Evolutionary conservation across 768 basidiomycete species (phyloP).

Genomic region (Stropharia rugosoannulata): DNA sequence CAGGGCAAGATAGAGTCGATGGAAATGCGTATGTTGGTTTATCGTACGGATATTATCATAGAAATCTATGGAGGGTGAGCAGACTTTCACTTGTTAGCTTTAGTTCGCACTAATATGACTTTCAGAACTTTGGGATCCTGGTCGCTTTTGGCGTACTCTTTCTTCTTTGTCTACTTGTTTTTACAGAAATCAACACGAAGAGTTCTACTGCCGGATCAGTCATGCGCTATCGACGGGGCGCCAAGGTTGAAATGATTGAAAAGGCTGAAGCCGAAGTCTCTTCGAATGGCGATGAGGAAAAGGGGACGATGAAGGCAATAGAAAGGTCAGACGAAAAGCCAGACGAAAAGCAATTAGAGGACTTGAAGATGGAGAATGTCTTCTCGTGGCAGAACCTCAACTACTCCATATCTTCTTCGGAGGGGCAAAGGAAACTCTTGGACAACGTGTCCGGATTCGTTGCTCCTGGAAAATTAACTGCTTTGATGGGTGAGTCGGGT

Average conservation of each 20-base stretch:
- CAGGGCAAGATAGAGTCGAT: slow-evolving; percentile 59
- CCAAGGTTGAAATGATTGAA: slow-evolving; percentile 30
- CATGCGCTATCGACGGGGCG: slow-evolving; percentile 66
- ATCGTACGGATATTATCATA: slow-evolving; percentile 47
- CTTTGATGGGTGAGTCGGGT: slow-evolving; percentile 66
- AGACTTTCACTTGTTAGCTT: background rate
- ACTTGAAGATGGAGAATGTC: slow-evolving; percentile 49
- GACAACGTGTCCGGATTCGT: slow-evolving; percentile 80
- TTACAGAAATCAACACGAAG: slow-evolving; percentile 54
- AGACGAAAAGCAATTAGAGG: slow-evolving; percentile 31
- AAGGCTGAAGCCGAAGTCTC: slow-evolving; percentile 26
- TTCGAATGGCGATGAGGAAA: slow-evolving; percentile 33
- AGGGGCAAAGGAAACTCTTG: slow-evolving; percentile 50
- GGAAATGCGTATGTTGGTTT: slow-evolving; percentile 52
- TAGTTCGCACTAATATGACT: background rate
- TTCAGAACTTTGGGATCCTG: slow-evolving; percentile 70
- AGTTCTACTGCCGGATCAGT: slow-evolving; percentile 36
- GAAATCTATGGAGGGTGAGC: slow-evolving; percentile 44
- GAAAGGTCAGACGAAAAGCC: slow-evolving; percentile 15
- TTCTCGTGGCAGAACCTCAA: slow-evolving; percentile 80
- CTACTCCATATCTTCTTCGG: slow-evolving; percentile 61
- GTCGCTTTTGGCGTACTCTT: slow-evolving; percentile 66
- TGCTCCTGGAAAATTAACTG: slow-evolving; percentile 77
- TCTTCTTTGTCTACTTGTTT: slow-evolving; percentile 50
- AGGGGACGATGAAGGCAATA: slow-evolving; percentile 15